A percentile compares a stretch with the other conserved stretches of the same genome.
Evolutionary conservation across 2,329 filamentous ascomycete genomes (phyloP).

Genomic region (Thelonectria blattea): DNA sequence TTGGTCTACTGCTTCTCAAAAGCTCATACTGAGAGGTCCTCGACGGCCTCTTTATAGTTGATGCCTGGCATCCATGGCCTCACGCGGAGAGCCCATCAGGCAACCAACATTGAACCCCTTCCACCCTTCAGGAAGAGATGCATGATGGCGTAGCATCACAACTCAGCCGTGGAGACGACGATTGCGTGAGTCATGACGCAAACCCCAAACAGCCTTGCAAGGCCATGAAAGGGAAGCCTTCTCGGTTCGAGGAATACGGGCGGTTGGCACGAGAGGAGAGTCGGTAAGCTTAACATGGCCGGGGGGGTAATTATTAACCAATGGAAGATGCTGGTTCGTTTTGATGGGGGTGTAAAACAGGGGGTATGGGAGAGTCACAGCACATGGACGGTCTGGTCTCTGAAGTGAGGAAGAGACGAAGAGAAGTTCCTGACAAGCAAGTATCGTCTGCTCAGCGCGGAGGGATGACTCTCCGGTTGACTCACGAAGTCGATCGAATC

Average conservation of each 20-base stretch:
- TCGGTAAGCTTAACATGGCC: not conserved
- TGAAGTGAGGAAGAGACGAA: not conserved
- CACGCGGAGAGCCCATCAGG: not conserved
- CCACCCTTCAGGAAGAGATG: not conserved
- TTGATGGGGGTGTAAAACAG: not conserved
- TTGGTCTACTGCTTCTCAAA: conserved; percentile 21
- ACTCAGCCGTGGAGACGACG: conserved; percentile 1
- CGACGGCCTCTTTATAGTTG: conserved; percentile 31
- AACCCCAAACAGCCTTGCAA: conserved; percentile 16
- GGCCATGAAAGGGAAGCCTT: not conserved
- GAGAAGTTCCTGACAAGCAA: not conserved
- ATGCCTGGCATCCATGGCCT: conserved; percentile 11
- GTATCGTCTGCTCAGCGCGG: not conserved
- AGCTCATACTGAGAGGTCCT: not conserved
- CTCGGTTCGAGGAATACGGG: too few species aligned
- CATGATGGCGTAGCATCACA: conserved; percentile 20
- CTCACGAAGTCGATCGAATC: not conserved
- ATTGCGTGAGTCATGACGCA: conserved; percentile 39
- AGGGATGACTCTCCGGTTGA: conserved; percentile 7
- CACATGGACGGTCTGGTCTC: not conserved
- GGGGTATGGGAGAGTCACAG: not conserved
- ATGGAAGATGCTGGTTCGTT: not conserved
- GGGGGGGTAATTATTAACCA: not conserved
- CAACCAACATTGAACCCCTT: not conserved
- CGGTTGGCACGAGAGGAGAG: too few species aligned